phyloP scores from a whole-genome alignment of 1,139 yeast genomes.

The Yamadazyma mexicana region DNA sequence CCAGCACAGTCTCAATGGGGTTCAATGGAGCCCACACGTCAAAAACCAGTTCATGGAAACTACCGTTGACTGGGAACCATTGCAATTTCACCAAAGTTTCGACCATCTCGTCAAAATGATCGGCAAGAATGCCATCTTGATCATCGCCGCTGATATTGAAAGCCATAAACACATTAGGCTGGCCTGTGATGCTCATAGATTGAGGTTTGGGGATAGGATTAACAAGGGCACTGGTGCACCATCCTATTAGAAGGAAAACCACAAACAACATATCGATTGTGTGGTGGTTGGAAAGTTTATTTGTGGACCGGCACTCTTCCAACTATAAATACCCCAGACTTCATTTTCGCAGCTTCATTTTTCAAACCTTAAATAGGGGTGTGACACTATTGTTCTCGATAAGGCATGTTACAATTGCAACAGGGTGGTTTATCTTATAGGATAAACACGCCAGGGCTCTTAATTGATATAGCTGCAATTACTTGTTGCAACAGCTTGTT shows the following conservation, averaged over 20 bases:
- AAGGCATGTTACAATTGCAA: no score
- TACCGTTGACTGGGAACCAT: conserved; percentile 29
- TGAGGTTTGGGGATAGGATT: conserved; percentile 18
- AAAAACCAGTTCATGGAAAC: not conserved
- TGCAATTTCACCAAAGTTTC: conserved; percentile 17
- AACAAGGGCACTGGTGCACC: conserved; percentile 6
- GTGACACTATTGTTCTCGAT: no score
- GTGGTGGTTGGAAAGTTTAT: not conserved
- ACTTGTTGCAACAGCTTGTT: no score
- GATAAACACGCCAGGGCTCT: no score
- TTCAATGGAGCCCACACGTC: not conserved
- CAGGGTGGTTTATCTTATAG: no score
- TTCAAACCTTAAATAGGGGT: no score
- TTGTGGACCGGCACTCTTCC: no score
- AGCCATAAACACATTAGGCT: conserved; percentile 10
- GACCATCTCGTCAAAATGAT: conserved; percentile 21
- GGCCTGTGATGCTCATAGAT: conserved; percentile 11
- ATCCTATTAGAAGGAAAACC: not conserved
- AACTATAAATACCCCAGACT: no score
- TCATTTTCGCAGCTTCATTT: conserved; percentile 1
- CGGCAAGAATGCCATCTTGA: conserved; percentile 11
- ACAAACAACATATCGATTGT: not conserved
- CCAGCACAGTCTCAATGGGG: not conserved
- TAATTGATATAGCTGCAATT: no score
- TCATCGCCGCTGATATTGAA: conserved; percentile 8